Conservation (phyloP, 2,329 filamentous ascomycete species). For the Exophiala oligosperma region DNA sequence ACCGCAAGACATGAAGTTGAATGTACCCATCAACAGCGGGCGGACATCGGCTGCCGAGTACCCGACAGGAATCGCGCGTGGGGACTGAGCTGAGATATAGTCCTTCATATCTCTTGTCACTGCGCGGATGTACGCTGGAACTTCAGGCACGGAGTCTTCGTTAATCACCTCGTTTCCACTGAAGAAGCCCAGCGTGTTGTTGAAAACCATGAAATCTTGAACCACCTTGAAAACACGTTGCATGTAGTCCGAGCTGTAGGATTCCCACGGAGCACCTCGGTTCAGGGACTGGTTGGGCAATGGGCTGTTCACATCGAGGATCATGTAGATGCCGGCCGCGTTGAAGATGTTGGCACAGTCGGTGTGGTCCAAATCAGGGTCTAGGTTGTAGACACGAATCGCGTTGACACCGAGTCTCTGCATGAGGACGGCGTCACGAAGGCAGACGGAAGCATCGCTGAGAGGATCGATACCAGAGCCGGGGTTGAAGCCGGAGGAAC, state of each 20-base stretch:
- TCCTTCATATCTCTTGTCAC: constrained; percentile 68
- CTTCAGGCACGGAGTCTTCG: constrained; percentile 54
- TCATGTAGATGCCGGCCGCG: constrained; percentile 65
- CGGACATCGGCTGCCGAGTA: constrained; percentile 68
- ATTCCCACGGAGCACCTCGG: constrained; percentile 53
- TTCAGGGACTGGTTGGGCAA: constrained; percentile 57
- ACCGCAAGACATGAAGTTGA: constrained; percentile 62
- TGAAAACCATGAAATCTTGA: constrained; percentile 66
- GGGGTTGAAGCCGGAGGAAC: constrained; percentile 57
- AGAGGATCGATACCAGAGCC: constrained; percentile 54
- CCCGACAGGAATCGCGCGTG: constrained; percentile 63
- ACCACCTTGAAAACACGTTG: constrained; percentile 62
- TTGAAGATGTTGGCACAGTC: constrained; percentile 66
- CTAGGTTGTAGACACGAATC: constrained; percentile 65
- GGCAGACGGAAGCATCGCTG: constrained; percentile 57
- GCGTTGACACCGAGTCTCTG: constrained; percentile 65
- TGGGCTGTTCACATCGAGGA: constrained; percentile 66
- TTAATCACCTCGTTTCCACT: constrained; percentile 70
- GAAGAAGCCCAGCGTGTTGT: constrained; percentile 67
- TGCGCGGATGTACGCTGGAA: constrained; percentile 61
- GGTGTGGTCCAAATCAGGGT: constrained; percentile 60
- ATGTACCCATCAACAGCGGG: constrained; percentile 59
- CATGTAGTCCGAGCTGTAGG: constrained; percentile 58
- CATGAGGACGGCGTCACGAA: constrained; percentile 64
- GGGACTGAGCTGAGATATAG: constrained; percentile 61